A percentile compares a stretch with the other conserved stretches of the same genome.
phyloP scores from a whole-genome alignment of 805 yeast genomes.

The Ogataea neopini region DNA sequence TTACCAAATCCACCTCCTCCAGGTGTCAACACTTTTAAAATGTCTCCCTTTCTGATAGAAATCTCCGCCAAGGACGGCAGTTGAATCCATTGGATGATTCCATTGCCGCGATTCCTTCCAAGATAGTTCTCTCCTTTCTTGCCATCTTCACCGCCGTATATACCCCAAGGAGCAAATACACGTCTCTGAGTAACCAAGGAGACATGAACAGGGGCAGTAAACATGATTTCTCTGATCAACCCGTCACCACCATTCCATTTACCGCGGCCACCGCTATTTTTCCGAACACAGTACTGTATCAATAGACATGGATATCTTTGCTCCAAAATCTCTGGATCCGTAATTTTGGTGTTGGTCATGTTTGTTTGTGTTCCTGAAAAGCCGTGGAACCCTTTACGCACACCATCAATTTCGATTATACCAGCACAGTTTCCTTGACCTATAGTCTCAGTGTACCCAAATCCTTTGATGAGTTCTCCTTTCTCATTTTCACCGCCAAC shows the following conservation, averaged over 20 bases:
- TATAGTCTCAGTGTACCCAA: constrained; percentile 56
- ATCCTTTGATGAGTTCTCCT: constrained; percentile 43
- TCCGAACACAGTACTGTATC: constrained; percentile 44
- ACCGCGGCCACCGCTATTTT: constrained; percentile 52
- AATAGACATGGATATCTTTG: constrained; percentile 52
- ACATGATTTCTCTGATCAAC: constrained; percentile 49
- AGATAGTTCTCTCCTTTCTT: constrained; percentile 41
- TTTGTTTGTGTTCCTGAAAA: constrained; percentile 54
- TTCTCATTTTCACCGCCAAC: constrained; percentile 45
- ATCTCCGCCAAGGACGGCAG: constrained; percentile 41
- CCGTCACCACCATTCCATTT: constrained; percentile 54
- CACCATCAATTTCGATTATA: constrained; percentile 9
- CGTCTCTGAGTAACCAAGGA: constrained; percentile 54
- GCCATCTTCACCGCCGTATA: constrained; percentile 56
- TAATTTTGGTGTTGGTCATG: constrained; percentile 37
- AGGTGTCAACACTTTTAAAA: constrained; percentile 40
- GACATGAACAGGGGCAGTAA: constrained; percentile 41
- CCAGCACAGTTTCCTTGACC: constrained; percentile 60
- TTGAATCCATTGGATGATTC: constrained; percentile 34
- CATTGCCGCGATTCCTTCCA: constrained; percentile 12
- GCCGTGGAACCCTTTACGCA: constrained; percentile 29
- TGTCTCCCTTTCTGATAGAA: constrained; percentile 39
- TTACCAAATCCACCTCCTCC: constrained; percentile 46
- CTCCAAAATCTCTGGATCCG: constrained; percentile 57
- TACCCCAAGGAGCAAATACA: constrained; percentile 54